Percentiles rank a stretch among this genome's conserved stretches.
phyloP scores from a whole-genome alignment of 768 basidiomycete genomes.

The Chalciporus chontae region DNA sequence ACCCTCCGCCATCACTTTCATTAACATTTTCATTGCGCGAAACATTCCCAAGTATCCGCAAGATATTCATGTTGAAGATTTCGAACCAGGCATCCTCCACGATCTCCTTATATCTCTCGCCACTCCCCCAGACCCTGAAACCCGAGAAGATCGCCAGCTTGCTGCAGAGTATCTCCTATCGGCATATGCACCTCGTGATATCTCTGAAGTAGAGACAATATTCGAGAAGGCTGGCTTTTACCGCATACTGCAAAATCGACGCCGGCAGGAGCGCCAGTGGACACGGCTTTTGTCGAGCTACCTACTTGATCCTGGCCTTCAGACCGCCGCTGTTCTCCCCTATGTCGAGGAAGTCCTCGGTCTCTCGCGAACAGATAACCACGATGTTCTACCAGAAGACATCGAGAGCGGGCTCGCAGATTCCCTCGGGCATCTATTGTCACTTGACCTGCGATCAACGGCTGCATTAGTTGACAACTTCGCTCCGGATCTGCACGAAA shows the following conservation, averaged over 20 bases:
- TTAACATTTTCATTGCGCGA: slow-evolving; percentile 93
- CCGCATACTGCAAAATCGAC: slow-evolving; percentile 81
- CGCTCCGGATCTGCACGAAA: slow-evolving; percentile 61
- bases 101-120: slow-evolving; percentile 76
- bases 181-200: slow-evolving; percentile 80
- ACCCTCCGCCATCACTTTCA: slow-evolving; percentile 68
- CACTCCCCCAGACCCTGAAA: slow-evolving; percentile 68
- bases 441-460: slow-evolving; percentile 57
- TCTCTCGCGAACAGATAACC: slow-evolving; percentile 42
- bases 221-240: slow-evolving; percentile 88
- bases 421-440: slow-evolving; percentile 63
- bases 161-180: slow-evolving; percentile 94
- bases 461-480: slow-evolving; percentile 71
- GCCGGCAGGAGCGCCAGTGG: slow-evolving; percentile 77
- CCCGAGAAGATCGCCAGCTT: slow-evolving; percentile 90
- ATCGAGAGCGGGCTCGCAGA: slow-evolving; percentile 50
- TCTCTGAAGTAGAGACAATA: slow-evolving; percentile 57
- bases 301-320: slow-evolving; percentile 68
- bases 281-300: slow-evolving; percentile 67
- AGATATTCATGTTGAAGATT: slow-evolving; percentile 45
- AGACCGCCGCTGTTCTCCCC: slow-evolving; percentile 57
- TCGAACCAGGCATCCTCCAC: slow-evolving; percentile 67
- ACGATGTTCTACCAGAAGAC: slow-evolving; percentile 51
- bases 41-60: slow-evolving; percentile 97
- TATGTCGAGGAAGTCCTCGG: slow-evolving; percentile 61